A percentile compares a stretch with the other conserved stretches of the same genome.
These are phyloP conservation scores for Cyberlindnera euphorbiiphila DNA, from an alignment of 805 yeast species.

Conservation along the genomic window DNA sequence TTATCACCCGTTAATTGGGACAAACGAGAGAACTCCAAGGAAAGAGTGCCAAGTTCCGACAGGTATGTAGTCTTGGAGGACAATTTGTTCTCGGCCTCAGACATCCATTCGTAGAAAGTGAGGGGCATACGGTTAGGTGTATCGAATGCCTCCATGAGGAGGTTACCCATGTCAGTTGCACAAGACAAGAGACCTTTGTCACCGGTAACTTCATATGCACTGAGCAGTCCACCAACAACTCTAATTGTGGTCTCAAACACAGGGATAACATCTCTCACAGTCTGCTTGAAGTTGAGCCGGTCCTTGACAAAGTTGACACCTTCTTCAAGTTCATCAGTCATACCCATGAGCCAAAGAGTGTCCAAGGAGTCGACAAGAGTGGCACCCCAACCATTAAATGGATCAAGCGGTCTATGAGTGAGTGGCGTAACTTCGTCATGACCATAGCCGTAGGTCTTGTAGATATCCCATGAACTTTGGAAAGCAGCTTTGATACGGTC, in stretches of 20 bases:
- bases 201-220: conserved; percentile 47
- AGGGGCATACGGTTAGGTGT: conserved; percentile 56
- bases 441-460: conserved; percentile 41
- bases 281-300: conserved; percentile 35
- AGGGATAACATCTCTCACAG: conserved; percentile 40
- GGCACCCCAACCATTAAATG: conserved; percentile 50
- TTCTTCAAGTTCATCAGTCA: conserved; percentile 35
- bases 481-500: conserved; percentile 35
- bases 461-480: conserved; percentile 40
- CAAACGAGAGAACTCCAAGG: conserved; percentile 49
- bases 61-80: conserved; percentile 35
- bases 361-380: conserved; percentile 50
- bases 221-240: conserved; percentile 48
- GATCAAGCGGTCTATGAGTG: conserved; percentile 31
- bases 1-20: conserved; percentile 47
- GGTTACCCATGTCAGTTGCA: conserved; percentile 45
- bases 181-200: conserved; percentile 33
- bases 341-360: conserved; percentile 44
- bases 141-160: conserved; percentile 51
- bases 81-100: conserved; percentile 33
- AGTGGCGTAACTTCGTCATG: conserved; percentile 44
- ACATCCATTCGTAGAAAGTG: conserved; percentile 40
- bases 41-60: conserved; percentile 47
- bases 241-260: conserved; percentile 50
- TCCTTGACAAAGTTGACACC: conserved; percentile 35